Conservation (phyloP, 306 rosid species). For the Luffa aegyptiaca region DNA sequence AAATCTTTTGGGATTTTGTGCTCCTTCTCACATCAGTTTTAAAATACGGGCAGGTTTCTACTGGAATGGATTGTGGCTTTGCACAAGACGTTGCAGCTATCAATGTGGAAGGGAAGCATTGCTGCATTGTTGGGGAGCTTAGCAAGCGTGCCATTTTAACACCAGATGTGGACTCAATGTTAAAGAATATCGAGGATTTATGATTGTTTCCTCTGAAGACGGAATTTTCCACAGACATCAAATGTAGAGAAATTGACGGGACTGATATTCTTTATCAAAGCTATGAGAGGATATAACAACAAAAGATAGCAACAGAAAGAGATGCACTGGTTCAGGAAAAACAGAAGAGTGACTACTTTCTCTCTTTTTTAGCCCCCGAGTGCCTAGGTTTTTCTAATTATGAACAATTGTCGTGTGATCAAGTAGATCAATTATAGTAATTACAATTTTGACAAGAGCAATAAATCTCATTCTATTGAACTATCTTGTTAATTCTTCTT, state of each 20-base stretch:
- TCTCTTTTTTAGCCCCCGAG: neutral
- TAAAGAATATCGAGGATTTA: constrained; percentile 30
- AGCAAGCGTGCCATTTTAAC: constrained; percentile 46
- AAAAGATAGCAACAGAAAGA: neutral
- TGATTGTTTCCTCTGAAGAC: constrained; percentile 14
- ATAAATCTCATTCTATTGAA: neutral
- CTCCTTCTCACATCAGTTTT: neutral
- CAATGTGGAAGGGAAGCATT: constrained; percentile 44
- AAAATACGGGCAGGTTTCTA: constrained; percentile 46
- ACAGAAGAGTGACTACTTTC: neutral
- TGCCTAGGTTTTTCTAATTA: neutral
- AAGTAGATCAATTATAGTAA: neutral
- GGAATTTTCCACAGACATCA: neutral
- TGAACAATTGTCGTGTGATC: neutral
- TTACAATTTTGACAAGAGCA: neutral
- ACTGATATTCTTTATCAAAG: neutral
- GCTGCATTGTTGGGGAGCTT: constrained; percentile 55
- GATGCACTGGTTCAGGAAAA: neutral
- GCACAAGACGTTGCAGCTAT: constrained; percentile 58
- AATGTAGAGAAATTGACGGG: neutral
- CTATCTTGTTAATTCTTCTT: neutral
- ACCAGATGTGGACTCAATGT: constrained; percentile 49
- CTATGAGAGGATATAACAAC: neutral
- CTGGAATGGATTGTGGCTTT: constrained; percentile 61
- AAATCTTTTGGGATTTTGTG: neutral